Evolutionary conservation across 805 yeast species (phyloP), one percentile per base, ranked within the genome.

Genomic region (Torulaspora indica): DNA sequence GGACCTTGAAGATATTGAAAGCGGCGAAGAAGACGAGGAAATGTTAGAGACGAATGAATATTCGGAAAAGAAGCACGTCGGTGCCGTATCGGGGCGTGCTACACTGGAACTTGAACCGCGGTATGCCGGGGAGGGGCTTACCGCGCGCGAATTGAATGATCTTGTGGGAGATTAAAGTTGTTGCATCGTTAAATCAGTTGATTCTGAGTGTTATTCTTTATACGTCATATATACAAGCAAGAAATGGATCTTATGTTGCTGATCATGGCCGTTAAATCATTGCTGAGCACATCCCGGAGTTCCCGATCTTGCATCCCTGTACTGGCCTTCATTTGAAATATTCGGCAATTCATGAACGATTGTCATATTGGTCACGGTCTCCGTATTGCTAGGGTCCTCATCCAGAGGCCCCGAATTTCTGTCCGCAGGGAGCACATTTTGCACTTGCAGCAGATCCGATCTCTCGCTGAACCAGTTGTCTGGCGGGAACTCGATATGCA

Each of bases 381-480:
- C 63, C 13, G 66, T 55, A 38, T 62, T 70, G 9, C 38, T 47
- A 5, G 61, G 54, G 20, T 61, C 57, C 7, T 54, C 53, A 8
- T 34, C 43, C 2, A 14, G 10, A 5, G 22, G 24, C 25, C 39
- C 38, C 25, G 17, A 15, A 8, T 37, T 20, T 23, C 15, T 27
- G 9, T 43, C 38, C 41, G 41, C 63, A 3, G 85, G 89, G 39
- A 85, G 66, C 15, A 82, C 66, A 46, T 78, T 76, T 51, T 68
- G 71, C 41, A 85, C 67, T 48, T 73, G 76, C 18, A 64, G 46
- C 3, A 81, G 42, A 57, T 88, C 96, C 45, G 78, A 72, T 55
- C 74, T 77, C 61, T 88, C 96, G 52, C 77, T 64, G 56, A 82
- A 81, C 96, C 96, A 89, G 56, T 81, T 77, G 63, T 88, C 95